phyloP scores from a whole-genome alignment of 2,329 filamentous ascomycete species.

The Verruconis gallopava region DNA sequence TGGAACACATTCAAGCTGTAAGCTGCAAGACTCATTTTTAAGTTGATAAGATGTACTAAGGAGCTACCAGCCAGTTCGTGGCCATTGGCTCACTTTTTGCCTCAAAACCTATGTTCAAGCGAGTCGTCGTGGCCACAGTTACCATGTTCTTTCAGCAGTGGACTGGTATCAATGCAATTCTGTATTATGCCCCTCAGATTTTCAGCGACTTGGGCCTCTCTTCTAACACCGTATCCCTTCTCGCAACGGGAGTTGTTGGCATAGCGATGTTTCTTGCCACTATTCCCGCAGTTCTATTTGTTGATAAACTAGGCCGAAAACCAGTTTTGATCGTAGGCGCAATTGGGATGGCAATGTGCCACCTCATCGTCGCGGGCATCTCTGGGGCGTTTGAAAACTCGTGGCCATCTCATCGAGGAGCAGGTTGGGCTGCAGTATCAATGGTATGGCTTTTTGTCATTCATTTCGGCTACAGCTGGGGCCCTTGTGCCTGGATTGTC shows the following conservation, averaged over 20 bases:
- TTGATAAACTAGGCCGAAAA: slow-evolving; percentile 51
- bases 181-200: slow-evolving; percentile 38
- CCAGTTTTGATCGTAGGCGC: slow-evolving; percentile 51
- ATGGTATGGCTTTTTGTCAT: slow-evolving; percentile 67
- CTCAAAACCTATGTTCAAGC: slow-evolving; percentile 52
- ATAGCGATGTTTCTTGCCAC: slow-evolving; percentile 57
- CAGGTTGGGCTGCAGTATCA: slow-evolving; percentile 55
- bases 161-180: slow-evolving; percentile 34
- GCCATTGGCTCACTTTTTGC: slow-evolving; percentile 53
- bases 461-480: slow-evolving; percentile 63
- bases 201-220: slow-evolving; percentile 34
- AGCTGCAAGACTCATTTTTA: slow-evolving; percentile 28
- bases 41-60: slow-evolving; percentile 8
- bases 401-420: slow-evolving; percentile 44
- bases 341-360: slow-evolving; percentile 56
- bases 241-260: slow-evolving; percentile 60
- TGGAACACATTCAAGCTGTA: slow-evolving; percentile 40
- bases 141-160: slow-evolving; percentile 40
- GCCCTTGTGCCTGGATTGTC: slow-evolving; percentile 54
- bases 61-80: slow-evolving; percentile 53
- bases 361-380: slow-evolving; percentile 49
- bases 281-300: slow-evolving; percentile 52
- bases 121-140: slow-evolving; percentile 47
- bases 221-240: slow-evolving; percentile 38
- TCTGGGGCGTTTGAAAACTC: slow-evolving; percentile 48